These are phyloP conservation scores for Rhodosorus marinus DNA, from an alignment of 23 red algal species.

Conservation along the genomic window DNA sequence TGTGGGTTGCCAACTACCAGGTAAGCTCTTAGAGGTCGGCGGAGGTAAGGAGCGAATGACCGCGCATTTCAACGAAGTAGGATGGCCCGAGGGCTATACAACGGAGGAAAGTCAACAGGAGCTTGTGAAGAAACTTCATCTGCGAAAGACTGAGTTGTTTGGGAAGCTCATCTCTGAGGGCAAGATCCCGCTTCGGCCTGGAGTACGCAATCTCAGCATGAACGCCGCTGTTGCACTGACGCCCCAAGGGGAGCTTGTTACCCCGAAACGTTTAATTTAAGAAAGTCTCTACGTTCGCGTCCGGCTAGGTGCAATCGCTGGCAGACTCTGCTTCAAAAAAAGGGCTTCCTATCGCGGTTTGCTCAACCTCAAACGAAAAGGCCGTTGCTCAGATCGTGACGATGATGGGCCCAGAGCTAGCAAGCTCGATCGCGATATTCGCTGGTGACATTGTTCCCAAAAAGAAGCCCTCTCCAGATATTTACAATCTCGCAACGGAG, in stretches of 20 bases:
- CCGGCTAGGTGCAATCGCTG: constrained; percentile 41
- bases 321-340: constrained; percentile 20
- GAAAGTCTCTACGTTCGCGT: no score
- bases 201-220: no score
- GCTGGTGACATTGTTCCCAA: constrained; percentile 71
- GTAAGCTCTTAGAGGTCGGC: constrained; percentile 85
- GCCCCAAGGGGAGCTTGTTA: no score
- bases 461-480: constrained; percentile 89
- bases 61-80: constrained; percentile 51
- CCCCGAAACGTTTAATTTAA: no score
- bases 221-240: no score
- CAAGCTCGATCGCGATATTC: constrained; percentile 30
- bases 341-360: constrained; percentile 48
- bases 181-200: constrained; percentile 51
- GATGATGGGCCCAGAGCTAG: constrained; percentile 29
- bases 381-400: constrained; percentile 73
- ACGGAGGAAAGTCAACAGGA: constrained; percentile 7
- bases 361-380: constrained; percentile 72
- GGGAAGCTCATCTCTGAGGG: constrained; percentile 46
- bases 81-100: constrained; percentile 36
- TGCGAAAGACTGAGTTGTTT: constrained; percentile 81
- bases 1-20: no score
- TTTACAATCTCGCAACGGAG: constrained; percentile 58
- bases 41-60: constrained; percentile 98
- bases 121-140: constrained; percentile 54